Evolutionary conservation across 148 eudicot species (phyloP).

Genomic region (Polygonum aviculare): DNA sequence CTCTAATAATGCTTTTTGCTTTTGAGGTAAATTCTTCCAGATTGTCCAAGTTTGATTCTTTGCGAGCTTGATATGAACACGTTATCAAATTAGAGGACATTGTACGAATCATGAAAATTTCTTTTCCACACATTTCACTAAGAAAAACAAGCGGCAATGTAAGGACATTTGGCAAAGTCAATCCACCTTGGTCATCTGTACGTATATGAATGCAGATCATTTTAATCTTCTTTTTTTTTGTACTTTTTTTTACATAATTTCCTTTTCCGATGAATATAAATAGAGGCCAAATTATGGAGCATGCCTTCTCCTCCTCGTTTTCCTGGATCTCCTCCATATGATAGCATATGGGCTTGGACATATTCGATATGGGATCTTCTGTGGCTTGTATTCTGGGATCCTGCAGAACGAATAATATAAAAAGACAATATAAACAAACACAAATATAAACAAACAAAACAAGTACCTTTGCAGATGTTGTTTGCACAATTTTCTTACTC

Average conservation of each 20-base stretch:
- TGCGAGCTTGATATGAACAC: not conserved
- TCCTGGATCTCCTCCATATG: conserved; percentile 15
- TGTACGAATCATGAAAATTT: not conserved
- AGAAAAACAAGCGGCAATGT: not conserved
- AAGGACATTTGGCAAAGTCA: not conserved
- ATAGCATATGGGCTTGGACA: conserved; percentile 18
- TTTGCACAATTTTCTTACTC: too few relatives aligned
- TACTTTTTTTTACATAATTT: not conserved
- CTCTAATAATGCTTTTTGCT: not conserved
- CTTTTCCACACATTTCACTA: not conserved
- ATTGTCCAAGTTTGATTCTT: too few relatives aligned
- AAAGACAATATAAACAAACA: not conserved
- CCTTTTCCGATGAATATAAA: not conserved
- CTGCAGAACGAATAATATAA: not conserved
- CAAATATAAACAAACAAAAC: not conserved
- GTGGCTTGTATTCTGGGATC: conserved; percentile 1
- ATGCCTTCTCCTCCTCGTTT: conserved; percentile 4
- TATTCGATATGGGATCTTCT: conserved; percentile 12
- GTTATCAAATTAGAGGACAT: not conserved
- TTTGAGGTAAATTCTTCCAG: not conserved
- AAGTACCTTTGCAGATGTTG: not conserved
- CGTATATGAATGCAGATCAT: conserved; percentile 2
- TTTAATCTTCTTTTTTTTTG: not conserved
- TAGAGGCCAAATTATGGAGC: not conserved
- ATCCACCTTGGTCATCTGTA: not conserved